A percentile compares a stretch with the other conserved stretches of the same genome.
phyloP scores from a whole-genome alignment of 2,329 filamentous ascomycete genomes.

The Diaporthe longicolla region DNA sequence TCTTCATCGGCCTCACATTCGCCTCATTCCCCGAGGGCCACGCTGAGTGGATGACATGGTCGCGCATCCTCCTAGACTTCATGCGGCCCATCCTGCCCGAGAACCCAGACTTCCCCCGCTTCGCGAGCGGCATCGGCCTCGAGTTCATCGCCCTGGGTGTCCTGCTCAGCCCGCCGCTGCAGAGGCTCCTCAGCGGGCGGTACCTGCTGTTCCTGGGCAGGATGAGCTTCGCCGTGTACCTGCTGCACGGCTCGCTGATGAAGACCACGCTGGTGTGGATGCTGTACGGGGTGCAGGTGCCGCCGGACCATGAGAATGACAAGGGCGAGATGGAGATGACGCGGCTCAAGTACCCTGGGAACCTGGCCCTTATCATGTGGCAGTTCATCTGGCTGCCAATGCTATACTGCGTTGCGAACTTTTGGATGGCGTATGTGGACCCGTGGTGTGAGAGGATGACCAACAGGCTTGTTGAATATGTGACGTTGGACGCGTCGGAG shows the following conservation, averaged over 20 bases:
- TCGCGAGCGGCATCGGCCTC: constrained; percentile 55
- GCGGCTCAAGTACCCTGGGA: constrained; percentile 54
- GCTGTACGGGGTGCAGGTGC: constrained; percentile 63
- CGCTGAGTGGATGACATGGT: constrained; percentile 68
- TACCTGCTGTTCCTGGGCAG: constrained; percentile 74
- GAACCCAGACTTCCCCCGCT: constrained; percentile 61
- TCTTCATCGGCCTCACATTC: constrained; percentile 67
- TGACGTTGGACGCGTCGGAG: constrained; percentile 44
- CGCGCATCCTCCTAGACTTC: constrained; percentile 58
- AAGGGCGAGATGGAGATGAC: constrained; percentile 53
- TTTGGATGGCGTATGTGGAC: constrained; percentile 69
- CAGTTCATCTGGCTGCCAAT: constrained; percentile 62
- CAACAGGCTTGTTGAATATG: constrained; percentile 51
- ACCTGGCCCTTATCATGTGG: constrained; percentile 54
- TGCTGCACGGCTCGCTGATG: constrained; percentile 73
- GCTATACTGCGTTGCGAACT: constrained; percentile 60
- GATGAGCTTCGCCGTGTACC: constrained; percentile 75
- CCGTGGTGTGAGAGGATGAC: constrained; percentile 63
- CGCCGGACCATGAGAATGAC: constrained; percentile 54
- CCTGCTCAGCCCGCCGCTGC: constrained; percentile 65
- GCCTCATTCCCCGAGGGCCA: constrained; percentile 73
- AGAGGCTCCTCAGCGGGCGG: constrained; percentile 66
- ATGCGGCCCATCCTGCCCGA: constrained; percentile 61
- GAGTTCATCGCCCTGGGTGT: constrained; percentile 64
- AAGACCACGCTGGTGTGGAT: constrained; percentile 73